Conservation (phyloP, 177 flowering plant species). For the Vitis hybrid region DNA sequence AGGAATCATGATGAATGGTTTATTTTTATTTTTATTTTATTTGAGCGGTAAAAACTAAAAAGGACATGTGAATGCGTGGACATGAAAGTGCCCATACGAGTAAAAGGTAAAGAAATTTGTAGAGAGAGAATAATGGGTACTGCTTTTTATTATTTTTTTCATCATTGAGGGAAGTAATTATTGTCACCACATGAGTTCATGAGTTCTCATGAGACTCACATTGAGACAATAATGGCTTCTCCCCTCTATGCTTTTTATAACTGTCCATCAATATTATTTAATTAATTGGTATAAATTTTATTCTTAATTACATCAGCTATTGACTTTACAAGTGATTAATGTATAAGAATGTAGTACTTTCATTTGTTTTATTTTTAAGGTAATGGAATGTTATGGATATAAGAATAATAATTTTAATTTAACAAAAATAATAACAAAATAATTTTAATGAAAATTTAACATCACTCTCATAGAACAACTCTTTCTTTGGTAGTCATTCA, state of each 20-base stretch:
- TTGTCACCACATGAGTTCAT: slow-evolving; percentile 40
- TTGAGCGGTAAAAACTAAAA: slow-evolving; percentile 19
- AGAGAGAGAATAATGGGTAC: background rate
- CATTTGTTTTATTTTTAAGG: too few relatives aligned
- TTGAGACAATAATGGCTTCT: slow-evolving; percentile 28
- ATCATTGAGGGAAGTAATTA: slow-evolving; percentile 35
- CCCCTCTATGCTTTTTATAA: background rate
- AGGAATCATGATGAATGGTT: slow-evolving; percentile 4
- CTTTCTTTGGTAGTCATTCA: background rate
- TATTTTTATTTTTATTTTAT: slow-evolving; percentile 5
- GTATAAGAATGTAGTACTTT: too few relatives aligned
- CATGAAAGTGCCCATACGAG: slow-evolving; percentile 5
- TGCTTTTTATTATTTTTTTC: slow-evolving; percentile 3
- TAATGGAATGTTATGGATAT: too few relatives aligned
- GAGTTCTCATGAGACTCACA: slow-evolving; percentile 33
- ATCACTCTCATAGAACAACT: slow-evolving; percentile 1
- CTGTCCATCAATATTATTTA: too few relatives aligned
- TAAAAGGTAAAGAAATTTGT: slow-evolving; percentile 3
- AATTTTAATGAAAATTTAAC: too few relatives aligned
- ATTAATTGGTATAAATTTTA: too few relatives aligned
- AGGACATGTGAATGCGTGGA: slow-evolving; percentile 22
- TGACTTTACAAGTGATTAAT: too few relatives aligned
- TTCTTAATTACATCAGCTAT: too few relatives aligned
- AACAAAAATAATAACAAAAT: too few relatives aligned
- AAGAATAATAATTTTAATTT: too few relatives aligned